Evolutionary conservation across 441 rosid species (phyloP).

Genomic region (Euphorbia neoarborescens): DNA sequence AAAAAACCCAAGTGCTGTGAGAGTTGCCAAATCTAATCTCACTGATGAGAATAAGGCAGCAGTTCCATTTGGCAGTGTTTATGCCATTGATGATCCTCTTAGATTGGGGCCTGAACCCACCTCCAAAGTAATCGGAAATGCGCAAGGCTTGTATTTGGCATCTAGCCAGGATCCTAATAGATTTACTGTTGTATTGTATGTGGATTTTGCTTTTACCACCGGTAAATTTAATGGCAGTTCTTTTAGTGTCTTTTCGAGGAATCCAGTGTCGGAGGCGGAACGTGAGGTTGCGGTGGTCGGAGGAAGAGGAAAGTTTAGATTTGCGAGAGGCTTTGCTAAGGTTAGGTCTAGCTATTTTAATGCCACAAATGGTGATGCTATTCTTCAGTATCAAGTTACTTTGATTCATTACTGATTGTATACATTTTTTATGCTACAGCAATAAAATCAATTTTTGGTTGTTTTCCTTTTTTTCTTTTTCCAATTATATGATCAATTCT

Average conservation of each 20-base stretch:
- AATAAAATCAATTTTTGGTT: no score
- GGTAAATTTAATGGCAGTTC: constrained; percentile 38
- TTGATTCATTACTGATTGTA: constrained; percentile 28
- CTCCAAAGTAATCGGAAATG: constrained; percentile 35
- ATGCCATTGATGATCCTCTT: constrained; percentile 32
- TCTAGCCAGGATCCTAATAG: constrained; percentile 19
- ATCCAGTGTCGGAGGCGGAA: constrained; percentile 28
- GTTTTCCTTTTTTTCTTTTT: no score
- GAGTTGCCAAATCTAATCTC: constrained; percentile 27
- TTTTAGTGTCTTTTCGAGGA: constrained; percentile 36
- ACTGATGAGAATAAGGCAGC: constrained; percentile 9
- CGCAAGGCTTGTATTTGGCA: constrained; percentile 38
- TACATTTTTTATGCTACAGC: background rate
- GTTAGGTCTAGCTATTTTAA: constrained; percentile 28
- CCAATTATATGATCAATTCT: no score
- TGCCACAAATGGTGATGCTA: constrained; percentile 29
- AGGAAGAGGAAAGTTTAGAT: constrained; percentile 38
- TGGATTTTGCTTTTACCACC: constrained; percentile 33
- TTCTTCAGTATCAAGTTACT: constrained; percentile 41
- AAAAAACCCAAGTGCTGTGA: constrained; percentile 29
- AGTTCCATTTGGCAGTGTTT: constrained; percentile 30
- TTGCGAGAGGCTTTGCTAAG: constrained; percentile 37
- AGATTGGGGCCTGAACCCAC: constrained; percentile 31
- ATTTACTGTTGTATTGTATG: constrained; percentile 26
- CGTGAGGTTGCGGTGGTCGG: constrained; percentile 47